Conservation (phyloP, 2,329 filamentous ascomycete genomes). For the Hypoxylon sp. region DNA sequence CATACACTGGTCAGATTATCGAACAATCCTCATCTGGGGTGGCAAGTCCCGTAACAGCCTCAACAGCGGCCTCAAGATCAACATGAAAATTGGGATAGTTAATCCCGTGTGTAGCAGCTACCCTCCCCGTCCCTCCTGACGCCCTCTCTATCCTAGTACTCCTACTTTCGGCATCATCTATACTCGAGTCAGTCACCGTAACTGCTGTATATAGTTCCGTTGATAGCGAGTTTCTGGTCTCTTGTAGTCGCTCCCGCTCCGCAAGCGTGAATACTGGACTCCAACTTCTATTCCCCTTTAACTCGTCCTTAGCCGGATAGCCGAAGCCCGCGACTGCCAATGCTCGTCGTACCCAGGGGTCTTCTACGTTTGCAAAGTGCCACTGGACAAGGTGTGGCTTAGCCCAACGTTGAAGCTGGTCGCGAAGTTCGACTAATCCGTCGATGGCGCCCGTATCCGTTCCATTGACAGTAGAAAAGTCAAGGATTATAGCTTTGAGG, state of each 20-base stretch:
- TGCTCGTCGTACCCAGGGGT: slow-evolving; percentile 19
- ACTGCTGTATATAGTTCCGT: background rate
- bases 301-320: background rate
- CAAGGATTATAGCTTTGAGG: slow-evolving; percentile 16
- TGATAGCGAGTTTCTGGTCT: too few relatives aligned
- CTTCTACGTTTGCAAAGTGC: slow-evolving; percentile 18
- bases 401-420: slow-evolving; percentile 21
- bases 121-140: background rate
- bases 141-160: background rate
- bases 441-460: slow-evolving; percentile 14
- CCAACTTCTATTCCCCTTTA: slow-evolving; percentile 1
- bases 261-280: slow-evolving; percentile 14
- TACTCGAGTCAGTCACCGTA: background rate
- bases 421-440: slow-evolving; percentile 13
- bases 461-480: slow-evolving; percentile 20
- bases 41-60: slow-evolving; percentile 7
- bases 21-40: background rate
- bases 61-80: slow-evolving; percentile 9
- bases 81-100: slow-evolving; percentile 25
- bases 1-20: background rate
- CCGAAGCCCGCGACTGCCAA: slow-evolving; percentile 21
- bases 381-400: slow-evolving; percentile 6
- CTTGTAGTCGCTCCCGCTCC: background rate
- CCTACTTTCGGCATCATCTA: slow-evolving; percentile 4
- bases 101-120: slow-evolving; percentile 14